These are phyloP conservation scores for Arthrobotrys megalospora DNA, from an alignment of 2,329 filamentous ascomycete genomes.

Conservation along the genomic window DNA sequence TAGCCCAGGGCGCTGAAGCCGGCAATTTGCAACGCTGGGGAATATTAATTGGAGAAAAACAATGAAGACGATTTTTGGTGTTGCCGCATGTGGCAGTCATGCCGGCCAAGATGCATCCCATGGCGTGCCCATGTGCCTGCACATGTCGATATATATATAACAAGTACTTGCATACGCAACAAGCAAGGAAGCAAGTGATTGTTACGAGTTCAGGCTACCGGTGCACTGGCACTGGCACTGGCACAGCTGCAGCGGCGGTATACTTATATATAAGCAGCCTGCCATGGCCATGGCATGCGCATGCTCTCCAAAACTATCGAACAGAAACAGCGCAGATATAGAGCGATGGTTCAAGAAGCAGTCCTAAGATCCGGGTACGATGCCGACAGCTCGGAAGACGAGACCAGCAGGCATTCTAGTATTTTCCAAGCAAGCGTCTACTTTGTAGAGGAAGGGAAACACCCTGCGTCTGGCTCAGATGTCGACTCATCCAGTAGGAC, in stretches of 20 bases:
- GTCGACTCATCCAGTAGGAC: neutral
- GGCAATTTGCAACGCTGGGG: neutral
- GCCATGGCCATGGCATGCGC: neutral
- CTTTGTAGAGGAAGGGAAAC: conserved; percentile 30
- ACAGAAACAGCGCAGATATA: neutral
- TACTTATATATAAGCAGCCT: too few species aligned
- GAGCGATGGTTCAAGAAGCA: neutral
- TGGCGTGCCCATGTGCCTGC: conserved; percentile 1
- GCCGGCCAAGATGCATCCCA: conserved; percentile 9
- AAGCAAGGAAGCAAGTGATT: too few species aligned
- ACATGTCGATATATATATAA: too few species aligned
- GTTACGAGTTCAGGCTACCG: too few species aligned
- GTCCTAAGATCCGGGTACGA: neutral
- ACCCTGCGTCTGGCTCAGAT: neutral
- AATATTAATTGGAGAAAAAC: neutral
- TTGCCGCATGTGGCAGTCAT: conserved; percentile 36
- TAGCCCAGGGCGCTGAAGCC: neutral
- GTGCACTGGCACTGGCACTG: too few species aligned
- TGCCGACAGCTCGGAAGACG: conserved; percentile 49
- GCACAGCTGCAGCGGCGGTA: too few species aligned
- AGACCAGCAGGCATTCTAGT: conserved; percentile 49
- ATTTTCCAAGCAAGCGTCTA: conserved; percentile 50
- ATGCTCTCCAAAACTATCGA: neutral
- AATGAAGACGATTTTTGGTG: conserved; percentile 12
- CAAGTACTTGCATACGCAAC: too few species aligned